Evolutionary conservation across 2,329 filamentous ascomycete species (phyloP).

Genomic region (Neofusicoccum sp.): DNA sequence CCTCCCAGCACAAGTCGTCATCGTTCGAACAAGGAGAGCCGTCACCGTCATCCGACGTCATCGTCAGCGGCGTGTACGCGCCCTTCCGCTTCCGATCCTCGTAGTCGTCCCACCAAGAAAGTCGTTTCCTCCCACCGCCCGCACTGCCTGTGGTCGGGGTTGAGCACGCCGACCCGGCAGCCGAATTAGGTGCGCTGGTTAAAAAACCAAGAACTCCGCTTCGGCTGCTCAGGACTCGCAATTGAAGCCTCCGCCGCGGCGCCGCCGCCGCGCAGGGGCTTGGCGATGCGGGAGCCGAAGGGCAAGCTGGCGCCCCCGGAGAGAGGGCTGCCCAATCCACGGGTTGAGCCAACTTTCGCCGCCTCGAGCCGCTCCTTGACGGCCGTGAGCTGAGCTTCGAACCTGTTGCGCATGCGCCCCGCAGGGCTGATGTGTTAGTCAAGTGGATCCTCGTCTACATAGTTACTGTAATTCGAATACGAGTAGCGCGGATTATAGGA

Average conservation of each 20-base stretch:
- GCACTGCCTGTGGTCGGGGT: constrained; percentile 11
- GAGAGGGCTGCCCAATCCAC: constrained; percentile 72
- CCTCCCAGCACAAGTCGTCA: not conserved
- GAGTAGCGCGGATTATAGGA: constrained; percentile 7
- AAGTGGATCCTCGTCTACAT: constrained; percentile 20
- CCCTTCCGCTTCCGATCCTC: constrained; percentile 10
- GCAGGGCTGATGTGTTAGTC: constrained; percentile 19
- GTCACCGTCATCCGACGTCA: not conserved
- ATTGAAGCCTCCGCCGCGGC: constrained; percentile 34
- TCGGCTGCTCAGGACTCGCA: constrained; percentile 54
- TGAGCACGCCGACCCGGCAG: constrained; percentile 5
- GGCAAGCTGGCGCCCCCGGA: constrained; percentile 68
- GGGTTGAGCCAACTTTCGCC: constrained; percentile 87
- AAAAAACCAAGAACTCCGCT: constrained; percentile 76
- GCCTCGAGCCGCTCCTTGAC: constrained; percentile 98
- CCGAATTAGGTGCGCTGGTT: constrained; percentile 52
- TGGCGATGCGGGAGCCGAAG: constrained; percentile 62
- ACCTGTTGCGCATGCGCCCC: constrained; percentile 58
- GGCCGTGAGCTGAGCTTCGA: constrained; percentile 93
- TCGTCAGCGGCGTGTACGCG: constrained; percentile 7
- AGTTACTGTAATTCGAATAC: constrained; percentile 16
- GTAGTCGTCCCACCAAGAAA: constrained; percentile 20
- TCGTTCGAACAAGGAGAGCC: not conserved
- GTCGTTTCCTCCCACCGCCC: constrained; percentile 19
- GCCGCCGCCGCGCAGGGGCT: constrained; percentile 63